Percentiles rank a stretch among this genome's conserved stretches.
phyloP scores from a whole-genome alignment of 2,329 filamentous ascomycete species.

The Beauveria rudraprayagi region DNA sequence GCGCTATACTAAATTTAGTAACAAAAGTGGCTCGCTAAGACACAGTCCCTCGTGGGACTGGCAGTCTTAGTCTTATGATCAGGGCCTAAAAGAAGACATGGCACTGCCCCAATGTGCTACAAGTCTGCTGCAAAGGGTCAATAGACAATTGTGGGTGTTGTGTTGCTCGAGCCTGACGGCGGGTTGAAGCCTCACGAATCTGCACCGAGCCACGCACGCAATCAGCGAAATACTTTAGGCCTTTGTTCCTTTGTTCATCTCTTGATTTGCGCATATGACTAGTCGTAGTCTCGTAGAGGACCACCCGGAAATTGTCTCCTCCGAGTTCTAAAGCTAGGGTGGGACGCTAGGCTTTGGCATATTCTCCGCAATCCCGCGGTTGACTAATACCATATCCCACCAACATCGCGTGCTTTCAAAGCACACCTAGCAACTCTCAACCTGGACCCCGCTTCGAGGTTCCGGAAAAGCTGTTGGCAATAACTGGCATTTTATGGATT shows the following conservation, averaged over 20 bases:
- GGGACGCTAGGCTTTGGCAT: background rate
- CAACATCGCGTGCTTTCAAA: background rate
- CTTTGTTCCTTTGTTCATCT: too few species aligned
- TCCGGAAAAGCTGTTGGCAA: background rate
- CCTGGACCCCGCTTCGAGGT: background rate
- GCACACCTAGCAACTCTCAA: background rate
- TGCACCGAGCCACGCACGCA: too few species aligned
- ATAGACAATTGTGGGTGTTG: background rate
- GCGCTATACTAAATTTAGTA: too few species aligned
- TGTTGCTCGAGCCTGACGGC: background rate
- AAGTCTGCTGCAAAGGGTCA: background rate
- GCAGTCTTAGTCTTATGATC: too few species aligned
- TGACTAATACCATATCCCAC: slow-evolving; percentile 6
- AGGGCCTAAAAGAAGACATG: background rate
- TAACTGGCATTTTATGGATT: background rate
- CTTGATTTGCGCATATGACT: too few species aligned
- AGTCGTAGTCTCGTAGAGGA: too few species aligned
- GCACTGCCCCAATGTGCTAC: too few species aligned
- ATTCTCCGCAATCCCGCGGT: background rate
- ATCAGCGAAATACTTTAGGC: too few species aligned
- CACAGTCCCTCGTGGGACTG: too few species aligned
- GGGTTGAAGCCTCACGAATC: too few species aligned
- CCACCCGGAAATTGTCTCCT: too few species aligned
- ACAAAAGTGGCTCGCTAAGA: too few species aligned
- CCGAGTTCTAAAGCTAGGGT: background rate